Percentiles rank a stretch among this genome's conserved stretches.
Conservation (phyloP, 1,139 yeast genomes). For the Torulaspora pretoriensis region DNA sequence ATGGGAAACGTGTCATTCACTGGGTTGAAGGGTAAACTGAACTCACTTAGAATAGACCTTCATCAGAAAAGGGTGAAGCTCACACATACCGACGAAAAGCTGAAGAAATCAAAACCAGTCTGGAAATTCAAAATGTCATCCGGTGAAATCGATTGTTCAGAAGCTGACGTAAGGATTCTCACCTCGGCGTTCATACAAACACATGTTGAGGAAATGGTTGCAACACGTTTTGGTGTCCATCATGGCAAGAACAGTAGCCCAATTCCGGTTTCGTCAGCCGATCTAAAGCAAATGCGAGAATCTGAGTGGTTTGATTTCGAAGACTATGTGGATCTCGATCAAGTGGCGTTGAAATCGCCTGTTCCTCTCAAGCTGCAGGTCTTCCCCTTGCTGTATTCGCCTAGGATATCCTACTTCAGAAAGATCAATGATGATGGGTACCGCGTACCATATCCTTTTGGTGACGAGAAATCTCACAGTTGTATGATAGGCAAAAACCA, state of each 20-base stretch:
- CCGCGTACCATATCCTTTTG: slow-evolving; percentile 60
- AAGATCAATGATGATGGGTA: slow-evolving; percentile 53
- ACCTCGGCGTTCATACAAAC: slow-evolving; percentile 61
- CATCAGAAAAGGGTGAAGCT: slow-evolving; percentile 73
- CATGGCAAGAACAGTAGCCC: slow-evolving; percentile 16
- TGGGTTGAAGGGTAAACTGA: slow-evolving; percentile 69
- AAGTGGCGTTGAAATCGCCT: slow-evolving; percentile 45
- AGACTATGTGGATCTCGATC: slow-evolving; percentile 71
- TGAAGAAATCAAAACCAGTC: slow-evolving; percentile 51
- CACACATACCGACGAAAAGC: slow-evolving; percentile 50
- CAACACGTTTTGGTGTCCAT: slow-evolving; percentile 40
- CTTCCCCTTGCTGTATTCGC: slow-evolving; percentile 63
- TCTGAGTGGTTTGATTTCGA: slow-evolving; percentile 70
- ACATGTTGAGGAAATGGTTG: slow-evolving; percentile 52
- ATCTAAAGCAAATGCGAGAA: slow-evolving; percentile 34
- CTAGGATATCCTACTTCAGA: slow-evolving; percentile 71
- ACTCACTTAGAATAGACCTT: slow-evolving; percentile 62
- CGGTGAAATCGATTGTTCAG: slow-evolving; percentile 69
- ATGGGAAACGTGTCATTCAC: slow-evolving; percentile 56
- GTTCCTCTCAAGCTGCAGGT: slow-evolving; percentile 54
- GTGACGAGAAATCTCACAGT: slow-evolving; percentile 58
- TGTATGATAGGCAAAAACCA: slow-evolving; percentile 58
- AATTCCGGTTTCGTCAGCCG: slow-evolving; percentile 9
- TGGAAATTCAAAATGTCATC: slow-evolving; percentile 63
- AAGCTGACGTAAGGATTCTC: slow-evolving; percentile 68